Base-by-base conservation (phyloP, 2,329 filamentous ascomycete species). In the Alternaria brassicae region DNA sequence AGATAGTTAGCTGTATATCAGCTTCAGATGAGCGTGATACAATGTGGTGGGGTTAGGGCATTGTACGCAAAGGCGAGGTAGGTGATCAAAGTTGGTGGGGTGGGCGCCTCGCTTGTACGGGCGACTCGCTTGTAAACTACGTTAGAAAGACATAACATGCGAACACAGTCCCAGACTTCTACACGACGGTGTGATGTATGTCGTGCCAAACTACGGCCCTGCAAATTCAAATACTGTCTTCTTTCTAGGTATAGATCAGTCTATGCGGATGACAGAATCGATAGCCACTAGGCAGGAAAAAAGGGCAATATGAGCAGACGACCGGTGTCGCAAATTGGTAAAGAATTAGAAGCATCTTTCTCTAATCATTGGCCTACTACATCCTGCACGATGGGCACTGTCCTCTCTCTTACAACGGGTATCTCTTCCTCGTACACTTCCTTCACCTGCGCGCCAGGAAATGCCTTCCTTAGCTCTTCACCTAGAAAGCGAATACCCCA, bases 401-500 rank as follows among this genome's bases (percentile, higher is more conserved):
- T 60, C 17, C 45, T 54, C 30, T 48, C 47, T 47, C 36, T 58
- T 8, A 52, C 37, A 28, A 56, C 13, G 6, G 49, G 61, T 27
- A 61, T 60, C 41, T 79, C 77, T 17, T 77, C 73, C 53, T 79
- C 78, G 41, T 74, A 72, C 0, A 79, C 59, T 32, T 78, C 78
- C 42, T 73, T 65, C 0, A 80, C 73, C 7, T 57, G 55, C 15
- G 77, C 36, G 5, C 48, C 56, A 2, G 77, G 75, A 51, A 75
- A 80, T 9, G 68, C 63, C 4, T 49, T 58, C 12, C 73, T 66
- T 3, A 80, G 15, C 5, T 63, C 54, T 13, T 54, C 57, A 12
- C 72, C 75, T 17, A 79, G 58, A 44, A 71, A 77, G 17, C 70
- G 61, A n/a, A 80, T 76, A 0, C 78, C 78, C 77, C 78, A 80